These are phyloP conservation scores for Phoma herbarum DNA, from an alignment of 2,329 filamentous ascomycete genomes.

Conservation along the genomic window DNA sequence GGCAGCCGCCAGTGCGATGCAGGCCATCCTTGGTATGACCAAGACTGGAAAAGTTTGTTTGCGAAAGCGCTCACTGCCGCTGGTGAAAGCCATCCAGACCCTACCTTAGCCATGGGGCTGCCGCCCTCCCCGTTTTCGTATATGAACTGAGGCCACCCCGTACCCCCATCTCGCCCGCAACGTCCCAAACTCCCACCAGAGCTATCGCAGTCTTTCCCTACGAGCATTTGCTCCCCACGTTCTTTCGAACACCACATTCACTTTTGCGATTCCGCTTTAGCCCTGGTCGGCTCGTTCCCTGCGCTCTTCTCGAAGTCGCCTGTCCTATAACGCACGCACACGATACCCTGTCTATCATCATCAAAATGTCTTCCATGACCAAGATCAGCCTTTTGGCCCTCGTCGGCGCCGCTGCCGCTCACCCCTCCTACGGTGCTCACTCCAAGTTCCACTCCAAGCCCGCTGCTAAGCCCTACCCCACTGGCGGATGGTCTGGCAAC, in stretches of 20 bases:
- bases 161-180: constrained; percentile 35
- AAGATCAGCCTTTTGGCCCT: constrained; percentile 56
- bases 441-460: constrained; percentile 44
- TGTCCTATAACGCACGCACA: constrained; percentile 20
- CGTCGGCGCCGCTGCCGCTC: constrained; percentile 51
- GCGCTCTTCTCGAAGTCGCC: constrained; percentile 52
- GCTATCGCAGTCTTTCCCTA: constrained; percentile 49
- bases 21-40: constrained; percentile 34
- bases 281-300: constrained; percentile 55
- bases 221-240: constrained; percentile 56
- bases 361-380: constrained; percentile 48
- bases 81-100: constrained; percentile 28
- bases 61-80: constrained; percentile 27
- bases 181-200: constrained; percentile 41
- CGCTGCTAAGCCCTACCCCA: constrained; percentile 41
- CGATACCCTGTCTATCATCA: constrained; percentile 28
- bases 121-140: constrained; percentile 32
- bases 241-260: constrained; percentile 49
- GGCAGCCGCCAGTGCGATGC: constrained; percentile 28
- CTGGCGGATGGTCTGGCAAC: constrained; percentile 41
- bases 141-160: constrained; percentile 40
- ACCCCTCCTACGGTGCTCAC: constrained; percentile 47
- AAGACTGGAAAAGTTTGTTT: constrained; percentile 40
- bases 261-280: constrained; percentile 49
- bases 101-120: constrained; percentile 15